Percentiles rank a stretch among this genome's conserved stretches.
These are phyloP conservation scores for Phytopythium kandeliae DNA, from an alignment of 352 stramenopile species.

Conservation along the genomic window DNA sequence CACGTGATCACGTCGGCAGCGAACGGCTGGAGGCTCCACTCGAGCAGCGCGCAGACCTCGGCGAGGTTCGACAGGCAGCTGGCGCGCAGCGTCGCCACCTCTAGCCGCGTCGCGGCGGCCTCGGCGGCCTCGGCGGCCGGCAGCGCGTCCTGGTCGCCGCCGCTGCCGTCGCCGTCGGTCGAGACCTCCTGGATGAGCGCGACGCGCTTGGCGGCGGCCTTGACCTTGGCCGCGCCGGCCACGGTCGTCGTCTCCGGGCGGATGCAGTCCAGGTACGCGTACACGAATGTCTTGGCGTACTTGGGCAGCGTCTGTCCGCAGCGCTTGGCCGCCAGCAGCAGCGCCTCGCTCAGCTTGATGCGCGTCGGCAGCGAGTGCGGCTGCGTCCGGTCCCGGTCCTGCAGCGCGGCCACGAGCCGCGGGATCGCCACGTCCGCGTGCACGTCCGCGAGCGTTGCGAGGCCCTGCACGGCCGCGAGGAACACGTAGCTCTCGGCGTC, in stretches of 20 bases:
- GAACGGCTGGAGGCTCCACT: conserved; percentile 71
- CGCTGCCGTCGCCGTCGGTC: conserved; percentile 1
- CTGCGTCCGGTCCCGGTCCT: conserved; percentile 27
- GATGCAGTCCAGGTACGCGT: conserved; percentile 77
- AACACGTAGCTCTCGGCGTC: conserved; percentile 84
- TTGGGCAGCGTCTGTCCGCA: conserved; percentile 68
- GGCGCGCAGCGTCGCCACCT: conserved; percentile 57
- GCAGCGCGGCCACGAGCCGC: conserved; percentile 44
- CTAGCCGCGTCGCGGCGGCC: conserved; percentile 22
- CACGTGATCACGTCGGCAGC: conserved; percentile 70
- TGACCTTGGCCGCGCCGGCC: conserved; percentile 9
- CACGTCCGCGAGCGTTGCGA: conserved; percentile 52
- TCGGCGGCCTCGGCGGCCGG: conserved; percentile 6
- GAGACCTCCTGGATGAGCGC: conserved; percentile 58
- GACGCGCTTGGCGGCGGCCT: conserved; percentile 20
- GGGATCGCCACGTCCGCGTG: conserved; percentile 65
- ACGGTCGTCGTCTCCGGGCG: conserved; percentile 22
- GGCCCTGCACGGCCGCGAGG: conserved; percentile 71
- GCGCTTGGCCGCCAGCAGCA: conserved; percentile 72
- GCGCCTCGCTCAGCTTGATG: conserved; percentile 81
- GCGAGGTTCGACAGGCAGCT: conserved; percentile 86
- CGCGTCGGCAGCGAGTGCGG: conserved; percentile 50
- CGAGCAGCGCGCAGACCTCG: conserved; percentile 69
- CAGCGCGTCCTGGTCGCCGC: background rate
- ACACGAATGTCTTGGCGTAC: conserved; percentile 73